Evolutionary conservation across 2,329 filamentous ascomycete genomes (phyloP), one percentile per base, ranked within the genome.

Genomic region (Elsinoe fawcettii): DNA sequence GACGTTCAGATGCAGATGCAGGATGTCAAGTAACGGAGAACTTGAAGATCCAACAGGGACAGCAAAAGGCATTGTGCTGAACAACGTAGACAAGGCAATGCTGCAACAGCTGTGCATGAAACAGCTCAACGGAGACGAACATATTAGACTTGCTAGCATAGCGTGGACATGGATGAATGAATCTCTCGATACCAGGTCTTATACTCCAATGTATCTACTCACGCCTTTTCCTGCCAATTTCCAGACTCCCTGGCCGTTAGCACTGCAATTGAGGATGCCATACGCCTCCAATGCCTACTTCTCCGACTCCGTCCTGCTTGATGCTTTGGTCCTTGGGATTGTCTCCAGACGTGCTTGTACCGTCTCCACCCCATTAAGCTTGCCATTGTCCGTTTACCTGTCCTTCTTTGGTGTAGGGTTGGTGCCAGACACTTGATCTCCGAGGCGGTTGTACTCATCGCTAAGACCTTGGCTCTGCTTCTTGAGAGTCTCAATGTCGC

Each of bases 391-490:
- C 25, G 32, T 77, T 73, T 74, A 83, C 66, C 76, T 70, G 64
- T 77, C 75, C 73, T 82, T 83, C 75, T 81, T 82, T 57, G 77
- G 73, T 36, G 70, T 73, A 55, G 68, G 68, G 58, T 78, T 74
- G 61, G 81, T 79, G 59, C 77, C 75, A 59, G 84, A 80, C 65
- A 91, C 86, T 78, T 93, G 84, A 69, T 97, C 91, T 62, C 88
- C 85, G 66, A 97, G 79, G 64, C 85, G 83, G 70, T 88, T 83
- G 74, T 96, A 97, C 77, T 95, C 91, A 69, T 84, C 82, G 71
- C 84, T 84, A 60, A 97, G 80, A 54, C 88, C 88, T 70, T 88
- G 83, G 61, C 85, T 82, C 81, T 99, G 93, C 80, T 95, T 95
- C 86, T 95, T 95, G 66, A 97, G 77, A 58, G 83, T 88, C 74